Base-by-base conservation (phyloP, 768 basidiomycete species). In the Gymnopilus junonius region DNA sequence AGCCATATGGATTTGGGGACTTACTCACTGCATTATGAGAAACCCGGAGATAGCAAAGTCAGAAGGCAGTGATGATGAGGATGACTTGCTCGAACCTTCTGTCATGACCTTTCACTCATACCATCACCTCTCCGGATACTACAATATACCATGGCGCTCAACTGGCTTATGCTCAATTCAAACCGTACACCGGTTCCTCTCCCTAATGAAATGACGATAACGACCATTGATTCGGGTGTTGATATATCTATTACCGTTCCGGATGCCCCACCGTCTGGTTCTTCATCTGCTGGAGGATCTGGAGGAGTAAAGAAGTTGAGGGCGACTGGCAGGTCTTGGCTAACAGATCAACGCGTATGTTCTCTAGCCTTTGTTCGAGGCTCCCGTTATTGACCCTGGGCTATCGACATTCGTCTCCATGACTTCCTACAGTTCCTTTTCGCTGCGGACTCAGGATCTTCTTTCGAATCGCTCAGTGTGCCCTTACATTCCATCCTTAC, bases 341-440 rank as follows among this genome's bases (percentile, higher is more conserved):
- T 94, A 39, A 93, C 91, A 20, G 90, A 93, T 70, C 85, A 89
- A 75, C 81, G 92, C 64, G 92, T 93, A 71, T 67, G 88, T 69
- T 15, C 21, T n/a, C 23, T 48, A 15, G 11, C 12, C 15, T 17
- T 35, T 14, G 15, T 54, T 60, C 29, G 7, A 21, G 50, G 21
- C 51, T n/a, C 40, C 40, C 20, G 40, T 45, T 21, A 20, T 59
- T 51, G 55, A 57, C 37, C 8, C 37, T 15, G 39, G 15, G 27
- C 32, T 51, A 42, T 45, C 20, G 31, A 14, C 32, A n/a, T 40
- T 50, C 56, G 23, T 56, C 31, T 48, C 12, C 59, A 46, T 29
- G 50, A 35, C 29, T 55, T 23, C 20, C 20, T 20, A 42, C 68
- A 93, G 92, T 79, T 94, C 54, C 82, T 92, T 68, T 91, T 91